Conservation (phyloP, 176 grass and related monocot species). For the Rhynchospora pubera region DNA sequence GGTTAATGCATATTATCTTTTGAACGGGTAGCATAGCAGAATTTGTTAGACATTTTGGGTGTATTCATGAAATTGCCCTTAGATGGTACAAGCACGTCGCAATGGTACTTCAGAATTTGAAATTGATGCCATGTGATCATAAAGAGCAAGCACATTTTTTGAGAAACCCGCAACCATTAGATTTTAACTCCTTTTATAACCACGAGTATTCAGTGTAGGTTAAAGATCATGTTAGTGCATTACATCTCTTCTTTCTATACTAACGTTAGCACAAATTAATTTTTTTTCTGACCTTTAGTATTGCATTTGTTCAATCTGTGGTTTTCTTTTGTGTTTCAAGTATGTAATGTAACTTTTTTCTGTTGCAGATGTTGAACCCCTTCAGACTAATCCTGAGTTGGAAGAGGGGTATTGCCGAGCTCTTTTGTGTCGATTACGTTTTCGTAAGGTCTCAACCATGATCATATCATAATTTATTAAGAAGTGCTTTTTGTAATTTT, state of each 20-base stretch:
- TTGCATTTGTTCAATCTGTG: conserved; percentile 5
- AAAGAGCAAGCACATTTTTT: neutral
- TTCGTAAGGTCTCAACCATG: conserved; percentile 97
- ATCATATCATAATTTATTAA: neutral
- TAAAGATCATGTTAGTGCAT: neutral
- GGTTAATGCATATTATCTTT: neutral
- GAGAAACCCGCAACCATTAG: neutral
- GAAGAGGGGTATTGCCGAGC: conserved; percentile 91
- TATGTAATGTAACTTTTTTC: conserved; percentile 1
- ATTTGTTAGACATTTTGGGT: neutral
- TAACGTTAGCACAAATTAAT: neutral
- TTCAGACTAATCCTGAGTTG: conserved; percentile 77
- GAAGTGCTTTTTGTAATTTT: no score
- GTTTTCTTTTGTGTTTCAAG: conserved; percentile 15
- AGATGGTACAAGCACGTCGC: neutral
- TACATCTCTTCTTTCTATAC: neutral
- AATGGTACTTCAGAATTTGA: neutral
- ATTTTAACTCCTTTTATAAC: neutral
- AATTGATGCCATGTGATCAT: neutral
- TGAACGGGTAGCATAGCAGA: neutral
- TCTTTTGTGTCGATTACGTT: conserved; percentile 92
- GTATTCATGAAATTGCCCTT: neutral
- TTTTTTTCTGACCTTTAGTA: neutral
- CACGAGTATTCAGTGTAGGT: neutral
- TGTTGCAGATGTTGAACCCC: conserved; percentile 70